Percentiles rank a stretch among this genome's conserved stretches.
phyloP scores from a whole-genome alignment of 2,329 filamentous ascomycete genomes.

The Aspergillus aculeatinus region DNA sequence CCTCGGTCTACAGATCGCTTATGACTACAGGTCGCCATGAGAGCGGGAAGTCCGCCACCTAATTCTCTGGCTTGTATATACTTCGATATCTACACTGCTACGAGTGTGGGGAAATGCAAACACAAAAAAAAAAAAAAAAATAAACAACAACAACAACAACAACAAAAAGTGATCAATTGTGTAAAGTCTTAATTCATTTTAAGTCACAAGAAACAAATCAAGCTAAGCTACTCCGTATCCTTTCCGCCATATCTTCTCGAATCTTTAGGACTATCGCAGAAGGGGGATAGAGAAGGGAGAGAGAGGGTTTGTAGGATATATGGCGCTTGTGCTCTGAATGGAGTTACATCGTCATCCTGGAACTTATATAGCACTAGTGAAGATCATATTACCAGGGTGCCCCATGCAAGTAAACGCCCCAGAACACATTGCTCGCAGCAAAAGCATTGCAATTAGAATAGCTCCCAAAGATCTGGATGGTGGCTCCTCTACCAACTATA shows the following conservation, averaged over 20 bases:
- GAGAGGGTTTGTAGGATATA: no score
- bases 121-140: no score
- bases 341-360: background rate
- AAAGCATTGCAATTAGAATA: background rate
- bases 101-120: background rate
- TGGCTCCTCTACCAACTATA: background rate
- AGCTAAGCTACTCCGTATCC: background rate
- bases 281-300: background rate
- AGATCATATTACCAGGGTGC: slow-evolving; percentile 5
- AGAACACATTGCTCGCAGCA: background rate
- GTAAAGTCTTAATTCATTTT: background rate
- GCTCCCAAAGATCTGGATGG: background rate
- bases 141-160: no score
- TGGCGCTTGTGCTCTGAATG: background rate
- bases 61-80: background rate
- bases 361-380: background rate
- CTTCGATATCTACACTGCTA: background rate
- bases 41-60: background rate
- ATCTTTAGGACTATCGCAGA: background rate
- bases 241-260: background rate
- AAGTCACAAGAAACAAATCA: no score
- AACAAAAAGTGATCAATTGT: background rate
- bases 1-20: slow-evolving; percentile 16
- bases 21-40: slow-evolving; percentile 3
- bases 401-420: slow-evolving; percentile 2